Conservation (phyloP, 2,329 filamentous ascomycete species). For the Apiospora koreana region DNA sequence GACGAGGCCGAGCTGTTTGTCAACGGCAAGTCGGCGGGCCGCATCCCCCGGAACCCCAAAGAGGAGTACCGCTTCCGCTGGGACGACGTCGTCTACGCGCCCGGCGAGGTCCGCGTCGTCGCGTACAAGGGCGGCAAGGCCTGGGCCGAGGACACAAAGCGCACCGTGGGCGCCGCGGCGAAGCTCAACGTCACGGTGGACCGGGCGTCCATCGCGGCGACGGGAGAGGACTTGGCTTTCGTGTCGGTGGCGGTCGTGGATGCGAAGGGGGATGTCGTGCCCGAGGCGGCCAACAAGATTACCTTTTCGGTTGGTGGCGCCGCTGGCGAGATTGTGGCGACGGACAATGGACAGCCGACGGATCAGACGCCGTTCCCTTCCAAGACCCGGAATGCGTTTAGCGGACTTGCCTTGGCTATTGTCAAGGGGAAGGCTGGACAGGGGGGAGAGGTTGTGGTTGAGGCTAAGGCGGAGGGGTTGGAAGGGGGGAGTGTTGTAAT, state of each 20-base stretch:
- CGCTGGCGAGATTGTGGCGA: slow-evolving; percentile 47
- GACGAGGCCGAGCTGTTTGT: slow-evolving; percentile 58
- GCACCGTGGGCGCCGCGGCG: slow-evolving; percentile 42
- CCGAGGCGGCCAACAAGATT: slow-evolving; percentile 41
- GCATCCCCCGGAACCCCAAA: slow-evolving; percentile 31
- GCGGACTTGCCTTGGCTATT: slow-evolving; percentile 42
- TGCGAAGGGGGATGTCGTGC: slow-evolving; percentile 42
- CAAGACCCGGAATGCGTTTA: slow-evolving; percentile 40
- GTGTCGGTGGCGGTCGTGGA: slow-evolving; percentile 48
- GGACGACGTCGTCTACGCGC: slow-evolving; percentile 50
- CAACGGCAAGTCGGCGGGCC: slow-evolving; percentile 48
- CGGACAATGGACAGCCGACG: slow-evolving; percentile 52
- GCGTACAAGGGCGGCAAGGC: slow-evolving; percentile 47
- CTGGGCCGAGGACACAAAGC: slow-evolving; percentile 46
- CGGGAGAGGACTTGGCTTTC: slow-evolving; percentile 49
- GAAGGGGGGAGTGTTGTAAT: not conserved
- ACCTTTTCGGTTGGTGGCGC: slow-evolving; percentile 42
- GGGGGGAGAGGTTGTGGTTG: slow-evolving; percentile 26
- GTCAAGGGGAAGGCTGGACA: slow-evolving; percentile 32
- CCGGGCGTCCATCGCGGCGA: slow-evolving; percentile 37
- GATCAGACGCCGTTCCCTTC: slow-evolving; percentile 46
- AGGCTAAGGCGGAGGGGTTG: not conserved
- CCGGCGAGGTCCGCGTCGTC: slow-evolving; percentile 48
- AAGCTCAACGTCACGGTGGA: slow-evolving; percentile 42
- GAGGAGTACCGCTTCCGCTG: slow-evolving; percentile 53